phyloP scores from a whole-genome alignment of 495 filamentous ascomycete species.

The Penicillium roqueforti region DNA sequence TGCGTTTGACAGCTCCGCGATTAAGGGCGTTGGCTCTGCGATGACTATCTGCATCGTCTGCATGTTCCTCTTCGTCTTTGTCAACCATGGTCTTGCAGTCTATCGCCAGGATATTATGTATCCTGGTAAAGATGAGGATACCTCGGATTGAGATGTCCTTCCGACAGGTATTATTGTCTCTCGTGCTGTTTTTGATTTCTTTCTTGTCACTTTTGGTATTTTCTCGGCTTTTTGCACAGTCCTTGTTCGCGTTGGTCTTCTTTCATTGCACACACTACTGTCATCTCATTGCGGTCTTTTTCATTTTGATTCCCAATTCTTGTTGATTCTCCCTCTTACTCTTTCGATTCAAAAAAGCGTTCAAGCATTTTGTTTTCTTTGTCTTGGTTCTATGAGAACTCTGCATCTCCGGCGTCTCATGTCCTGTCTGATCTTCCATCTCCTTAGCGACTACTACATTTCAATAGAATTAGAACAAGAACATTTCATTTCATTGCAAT shows the following conservation, averaged over 20 bases:
- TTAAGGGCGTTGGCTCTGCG: conserved; percentile 37
- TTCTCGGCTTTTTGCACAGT: not conserved
- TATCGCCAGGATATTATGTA: conserved; percentile 52
- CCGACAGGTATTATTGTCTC: not conserved
- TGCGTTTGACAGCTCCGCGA: conserved; percentile 34
- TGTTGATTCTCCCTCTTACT: not conserved
- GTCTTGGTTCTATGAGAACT: not conserved
- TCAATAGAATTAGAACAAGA: not conserved
- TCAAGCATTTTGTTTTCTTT: not conserved
- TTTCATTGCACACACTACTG: not conserved
- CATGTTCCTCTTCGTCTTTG: conserved; percentile 56
- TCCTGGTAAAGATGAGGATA: conserved; percentile 62
- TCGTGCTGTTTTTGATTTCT: not conserved
- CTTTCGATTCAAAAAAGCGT: not conserved
- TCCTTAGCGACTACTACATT: not conserved
- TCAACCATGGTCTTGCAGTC: conserved; percentile 52
- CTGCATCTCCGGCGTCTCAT: conserved; percentile 1
- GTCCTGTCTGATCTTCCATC: not conserved
- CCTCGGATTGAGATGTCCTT: conserved; percentile 24
- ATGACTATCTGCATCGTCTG: conserved; percentile 50
- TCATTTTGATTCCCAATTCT: no score
- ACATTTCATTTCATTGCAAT: not conserved
- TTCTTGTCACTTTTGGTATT: not conserved
- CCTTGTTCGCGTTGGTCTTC: not conserved
- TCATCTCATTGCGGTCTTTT: not conserved